Evolutionary conservation across 2,329 filamentous ascomycete genomes (phyloP).

Genomic region (Stachybotrys echinatus): DNA sequence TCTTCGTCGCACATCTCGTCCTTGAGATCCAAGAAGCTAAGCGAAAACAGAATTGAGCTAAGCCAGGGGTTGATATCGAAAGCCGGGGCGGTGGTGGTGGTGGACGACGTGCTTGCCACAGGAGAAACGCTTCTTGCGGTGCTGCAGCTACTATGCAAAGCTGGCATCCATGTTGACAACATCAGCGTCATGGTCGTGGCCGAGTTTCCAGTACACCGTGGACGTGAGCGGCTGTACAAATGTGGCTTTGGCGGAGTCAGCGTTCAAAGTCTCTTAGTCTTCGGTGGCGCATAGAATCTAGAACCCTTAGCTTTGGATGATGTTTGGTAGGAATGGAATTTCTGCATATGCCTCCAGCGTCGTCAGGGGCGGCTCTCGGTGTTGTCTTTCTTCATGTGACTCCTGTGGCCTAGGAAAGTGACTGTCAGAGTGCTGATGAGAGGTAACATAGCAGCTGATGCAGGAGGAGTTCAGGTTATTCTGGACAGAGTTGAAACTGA

Average conservation of each 20-base stretch:
- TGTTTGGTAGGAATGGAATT: no score
- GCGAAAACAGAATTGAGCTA: slow-evolving; percentile 43
- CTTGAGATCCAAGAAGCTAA: slow-evolving; percentile 12
- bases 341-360: no score
- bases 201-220: slow-evolving; percentile 52
- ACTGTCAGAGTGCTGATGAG: no score
- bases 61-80: slow-evolving; percentile 30
- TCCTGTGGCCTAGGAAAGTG: no score
- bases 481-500: no score
- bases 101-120: slow-evolving; percentile 56
- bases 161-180: slow-evolving; percentile 32
- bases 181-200: slow-evolving; percentile 47
- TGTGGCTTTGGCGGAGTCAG: slow-evolving; percentile 43
- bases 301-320: no score
- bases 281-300: slow-evolving; percentile 18
- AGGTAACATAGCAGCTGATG: no score
- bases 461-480: no score
- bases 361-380: no score
- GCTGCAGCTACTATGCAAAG: slow-evolving; percentile 39
- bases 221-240: slow-evolving; percentile 37
- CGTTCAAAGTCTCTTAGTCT: slow-evolving; percentile 48
- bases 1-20: slow-evolving; percentile 49
- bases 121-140: slow-evolving; percentile 50
- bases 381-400: no score
- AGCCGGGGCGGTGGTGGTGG: slow-evolving; percentile 39